A percentile compares a stretch with the other conserved stretches of the same genome.
Evolutionary conservation across 192 early-diverging fungal genomes (phyloP).

Genomic region (Physocladia obscura): DNA sequence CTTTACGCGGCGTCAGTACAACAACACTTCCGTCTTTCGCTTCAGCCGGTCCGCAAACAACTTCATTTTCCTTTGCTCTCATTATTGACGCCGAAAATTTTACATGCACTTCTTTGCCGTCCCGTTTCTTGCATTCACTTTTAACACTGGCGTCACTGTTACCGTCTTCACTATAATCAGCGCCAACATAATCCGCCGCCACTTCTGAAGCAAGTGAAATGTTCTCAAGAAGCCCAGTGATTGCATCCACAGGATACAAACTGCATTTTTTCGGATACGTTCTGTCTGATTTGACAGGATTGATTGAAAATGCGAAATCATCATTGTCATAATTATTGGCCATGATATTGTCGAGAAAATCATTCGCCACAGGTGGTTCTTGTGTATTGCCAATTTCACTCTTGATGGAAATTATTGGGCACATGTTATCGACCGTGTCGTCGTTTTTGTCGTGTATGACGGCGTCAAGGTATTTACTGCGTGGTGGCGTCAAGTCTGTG

Average conservation of each 20-base stretch:
- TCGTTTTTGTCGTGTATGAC: not conserved
- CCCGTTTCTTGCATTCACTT: conserved; percentile 1
- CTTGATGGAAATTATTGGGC: not conserved
- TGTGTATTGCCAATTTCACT: not conserved
- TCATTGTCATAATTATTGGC: not conserved
- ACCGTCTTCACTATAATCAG: not conserved
- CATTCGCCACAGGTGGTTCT: not conserved
- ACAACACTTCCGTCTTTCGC: conserved; percentile 14
- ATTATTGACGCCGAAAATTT: not conserved
- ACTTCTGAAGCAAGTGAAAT: not conserved
- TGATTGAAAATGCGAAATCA: not conserved
- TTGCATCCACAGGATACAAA: not conserved
- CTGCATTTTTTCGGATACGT: not conserved
- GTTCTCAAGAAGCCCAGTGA: not conserved
- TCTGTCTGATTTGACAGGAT: not conserved
- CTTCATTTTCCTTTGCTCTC: not conserved
- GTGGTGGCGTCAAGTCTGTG: conserved; percentile 8
- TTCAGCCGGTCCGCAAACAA: not conserved
- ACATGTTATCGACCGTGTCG: not conserved
- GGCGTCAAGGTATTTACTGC: not conserved
- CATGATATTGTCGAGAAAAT: not conserved
- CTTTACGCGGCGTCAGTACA: conserved; percentile 25
- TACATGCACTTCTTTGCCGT: conserved; percentile 2
- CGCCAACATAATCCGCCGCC: not conserved
- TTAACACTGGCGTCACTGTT: not conserved